These are phyloP conservation scores for Xylaria sp. DNA, from an alignment of 2,329 filamentous ascomycete genomes.

Conservation along the genomic window DNA sequence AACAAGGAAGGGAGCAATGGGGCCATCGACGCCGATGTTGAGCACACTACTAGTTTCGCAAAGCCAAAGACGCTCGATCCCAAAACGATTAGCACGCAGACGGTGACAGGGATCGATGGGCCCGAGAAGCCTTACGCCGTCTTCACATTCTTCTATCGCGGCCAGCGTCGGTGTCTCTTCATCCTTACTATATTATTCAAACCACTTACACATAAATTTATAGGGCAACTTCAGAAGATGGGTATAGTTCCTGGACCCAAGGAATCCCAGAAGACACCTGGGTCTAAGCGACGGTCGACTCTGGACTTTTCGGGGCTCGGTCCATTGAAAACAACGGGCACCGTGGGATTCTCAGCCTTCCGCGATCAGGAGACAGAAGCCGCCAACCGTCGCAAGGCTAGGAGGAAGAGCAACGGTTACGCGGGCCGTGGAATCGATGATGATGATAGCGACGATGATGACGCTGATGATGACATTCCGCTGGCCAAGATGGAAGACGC, in stretches of 20 bases:
- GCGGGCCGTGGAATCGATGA: conserved; percentile 61
- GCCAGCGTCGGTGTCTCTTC: conserved; percentile 74
- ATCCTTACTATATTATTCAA: background rate
- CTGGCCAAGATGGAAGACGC: conserved; percentile 69
- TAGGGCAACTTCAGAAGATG: conserved; percentile 96
- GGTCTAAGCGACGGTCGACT: conserved; percentile 78
- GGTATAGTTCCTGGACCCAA: conserved; percentile 79
- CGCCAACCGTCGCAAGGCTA: conserved; percentile 61
- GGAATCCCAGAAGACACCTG: conserved; percentile 62
- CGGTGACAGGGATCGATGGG: conserved; percentile 96
- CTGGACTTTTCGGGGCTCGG: conserved; percentile 85
- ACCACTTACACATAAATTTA: conserved; percentile 20
- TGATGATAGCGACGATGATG: conserved; percentile 69
- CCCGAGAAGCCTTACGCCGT: conserved; percentile 95
- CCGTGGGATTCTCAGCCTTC: conserved; percentile 88
- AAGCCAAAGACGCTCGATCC: conserved; percentile 96
- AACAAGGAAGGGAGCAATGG: conserved; percentile 60
- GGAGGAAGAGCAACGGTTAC: conserved; percentile 68
- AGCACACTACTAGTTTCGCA: conserved; percentile 97
- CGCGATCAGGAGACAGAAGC: conserved; percentile 69
- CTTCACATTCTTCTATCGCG: conserved; percentile 97
- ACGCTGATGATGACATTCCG: conserved; percentile 66
- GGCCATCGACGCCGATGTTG: conserved; percentile 78
- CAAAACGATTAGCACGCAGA: conserved; percentile 97
- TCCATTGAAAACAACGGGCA: conserved; percentile 84